Conservation (phyloP, 2,329 filamentous ascomycete genomes). For the Nigrospora osmanthi region DNA sequence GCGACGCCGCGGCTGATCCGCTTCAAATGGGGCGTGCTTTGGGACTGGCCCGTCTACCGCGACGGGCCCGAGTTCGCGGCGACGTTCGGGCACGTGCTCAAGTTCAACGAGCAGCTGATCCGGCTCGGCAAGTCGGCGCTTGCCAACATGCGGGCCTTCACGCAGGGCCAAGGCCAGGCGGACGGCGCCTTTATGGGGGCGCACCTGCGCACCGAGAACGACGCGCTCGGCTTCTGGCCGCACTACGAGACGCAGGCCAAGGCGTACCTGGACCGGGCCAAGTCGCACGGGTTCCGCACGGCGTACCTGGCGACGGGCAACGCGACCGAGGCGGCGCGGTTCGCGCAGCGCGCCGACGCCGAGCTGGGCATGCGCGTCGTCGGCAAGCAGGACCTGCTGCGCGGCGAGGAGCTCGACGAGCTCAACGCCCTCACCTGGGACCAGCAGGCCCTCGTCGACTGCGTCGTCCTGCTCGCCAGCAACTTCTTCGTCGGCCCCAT, state of each 20-base stretch:
- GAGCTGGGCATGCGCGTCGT: slow-evolving; percentile 24
- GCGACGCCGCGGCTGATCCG: slow-evolving; percentile 28
- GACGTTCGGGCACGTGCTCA: slow-evolving; percentile 33
- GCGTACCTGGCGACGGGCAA: slow-evolving; percentile 40
- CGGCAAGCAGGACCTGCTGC: slow-evolving; percentile 29
- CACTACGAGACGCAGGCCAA: slow-evolving; percentile 30
- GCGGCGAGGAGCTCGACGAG: slow-evolving; percentile 19
- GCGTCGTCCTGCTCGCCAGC: slow-evolving; percentile 28
- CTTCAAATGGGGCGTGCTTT: slow-evolving; percentile 35
- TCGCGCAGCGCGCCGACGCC: slow-evolving; percentile 23
- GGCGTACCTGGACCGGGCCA: slow-evolving; percentile 27
- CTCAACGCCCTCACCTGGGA: slow-evolving; percentile 32
- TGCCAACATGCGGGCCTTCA: slow-evolving; percentile 24
- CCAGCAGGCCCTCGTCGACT: slow-evolving; percentile 35
- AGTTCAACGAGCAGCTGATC: slow-evolving; percentile 32
- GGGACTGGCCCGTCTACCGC: slow-evolving; percentile 35
- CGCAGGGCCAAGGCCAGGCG: slow-evolving; percentile 11
- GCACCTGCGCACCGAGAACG: slow-evolving; percentile 39
- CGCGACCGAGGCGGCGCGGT: slow-evolving; percentile 29
- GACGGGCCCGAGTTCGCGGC: slow-evolving; percentile 38
- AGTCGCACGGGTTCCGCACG: slow-evolving; percentile 21
- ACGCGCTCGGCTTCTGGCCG: slow-evolving; percentile 38
- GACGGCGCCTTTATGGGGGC: slow-evolving; percentile 27
- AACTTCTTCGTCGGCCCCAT: slow-evolving; percentile 35
- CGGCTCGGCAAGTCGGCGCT: slow-evolving; percentile 27